These are phyloP conservation scores for Torulaspora quercuum DNA, from an alignment of 805 yeast species.

Conservation along the genomic window DNA sequence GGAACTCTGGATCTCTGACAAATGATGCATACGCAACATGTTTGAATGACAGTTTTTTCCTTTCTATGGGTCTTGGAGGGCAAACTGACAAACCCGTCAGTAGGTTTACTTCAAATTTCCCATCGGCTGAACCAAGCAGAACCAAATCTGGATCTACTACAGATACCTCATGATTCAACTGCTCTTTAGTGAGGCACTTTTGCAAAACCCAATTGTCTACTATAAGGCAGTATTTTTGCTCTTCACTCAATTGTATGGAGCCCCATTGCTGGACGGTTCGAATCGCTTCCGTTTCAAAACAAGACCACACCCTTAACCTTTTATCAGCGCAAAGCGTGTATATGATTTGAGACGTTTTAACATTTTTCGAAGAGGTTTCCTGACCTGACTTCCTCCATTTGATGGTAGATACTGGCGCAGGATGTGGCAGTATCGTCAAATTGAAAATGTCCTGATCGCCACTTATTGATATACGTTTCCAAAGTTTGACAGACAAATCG, in stretches of 20 bases:
- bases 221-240: conserved; percentile 37
- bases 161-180: conserved; percentile 14
- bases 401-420: conserved; percentile 50
- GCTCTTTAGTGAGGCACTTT: conserved; percentile 22
- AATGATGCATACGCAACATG: conserved; percentile 27
- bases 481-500: conserved; percentile 69
- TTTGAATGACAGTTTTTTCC: conserved; percentile 38
- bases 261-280: conserved; percentile 56
- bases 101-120: conserved; percentile 44
- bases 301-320: conserved; percentile 64
- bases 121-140: conserved; percentile 41
- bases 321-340: conserved; percentile 64
- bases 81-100: conserved; percentile 49
- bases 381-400: conserved; percentile 52
- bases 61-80: conserved; percentile 54
- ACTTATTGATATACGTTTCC: conserved; percentile 73
- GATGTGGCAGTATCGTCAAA: conserved; percentile 64
- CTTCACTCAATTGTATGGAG: conserved; percentile 34
- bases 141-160: conserved; percentile 40
- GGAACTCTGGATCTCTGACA: conserved; percentile 34
- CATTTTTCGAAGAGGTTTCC: conserved; percentile 33
- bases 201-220: conserved; percentile 42
- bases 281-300: conserved; percentile 56
- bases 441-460: conserved; percentile 63
- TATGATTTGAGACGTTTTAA: conserved; percentile 41